A percentile compares a stretch with the other conserved stretches of the same genome.
Evolutionary conservation across 371 early-diverging fungal genomes (phyloP).

Genomic region (Mortierella sp.): DNA sequence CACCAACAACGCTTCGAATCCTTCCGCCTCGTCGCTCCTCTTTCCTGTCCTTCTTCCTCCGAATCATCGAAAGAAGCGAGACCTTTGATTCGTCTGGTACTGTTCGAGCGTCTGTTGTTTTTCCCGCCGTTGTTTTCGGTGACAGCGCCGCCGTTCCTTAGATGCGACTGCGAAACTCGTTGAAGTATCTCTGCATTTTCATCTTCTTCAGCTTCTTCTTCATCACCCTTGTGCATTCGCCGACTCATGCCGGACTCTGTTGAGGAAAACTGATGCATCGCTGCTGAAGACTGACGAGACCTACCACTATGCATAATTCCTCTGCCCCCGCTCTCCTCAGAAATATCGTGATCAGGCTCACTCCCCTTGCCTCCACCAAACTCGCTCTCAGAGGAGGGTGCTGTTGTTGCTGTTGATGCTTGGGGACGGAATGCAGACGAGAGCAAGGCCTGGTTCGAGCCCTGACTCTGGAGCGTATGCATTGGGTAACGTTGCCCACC

Average conservation of each 20-base stretch:
- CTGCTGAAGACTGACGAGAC: neutral
- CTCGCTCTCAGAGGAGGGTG: too few species aligned
- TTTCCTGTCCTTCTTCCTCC: constrained; percentile 50
- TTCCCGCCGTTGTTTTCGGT: neutral
- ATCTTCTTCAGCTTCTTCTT: constrained; percentile 10
- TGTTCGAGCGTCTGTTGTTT: neutral
- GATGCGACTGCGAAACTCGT: constrained; percentile 6
- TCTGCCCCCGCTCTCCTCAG: constrained; percentile 12
- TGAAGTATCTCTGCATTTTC: constrained; percentile 29
- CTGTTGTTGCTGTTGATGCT: constrained; percentile 3
- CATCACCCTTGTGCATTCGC: constrained; percentile 1
- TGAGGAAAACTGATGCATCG: constrained; percentile 9
- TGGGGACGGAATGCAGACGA: constrained; percentile 10
- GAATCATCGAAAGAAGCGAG: constrained; percentile 10
- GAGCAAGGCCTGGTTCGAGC: constrained; percentile 16
- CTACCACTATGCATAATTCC: neutral
- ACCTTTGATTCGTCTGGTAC: neutral
- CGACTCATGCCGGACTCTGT: constrained; percentile 3
- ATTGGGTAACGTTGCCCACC: constrained; percentile 23
- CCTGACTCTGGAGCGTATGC: constrained; percentile 21
- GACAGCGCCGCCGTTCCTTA: constrained; percentile 6
- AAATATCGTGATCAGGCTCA: too few species aligned
- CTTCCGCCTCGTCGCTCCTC: constrained; percentile 18
- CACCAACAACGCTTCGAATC: constrained; percentile 39
- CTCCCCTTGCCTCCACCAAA: too few species aligned